Evolutionary conservation across 176 grass and related monocot species (phyloP).

Genomic region (Elaeis guineensis): DNA sequence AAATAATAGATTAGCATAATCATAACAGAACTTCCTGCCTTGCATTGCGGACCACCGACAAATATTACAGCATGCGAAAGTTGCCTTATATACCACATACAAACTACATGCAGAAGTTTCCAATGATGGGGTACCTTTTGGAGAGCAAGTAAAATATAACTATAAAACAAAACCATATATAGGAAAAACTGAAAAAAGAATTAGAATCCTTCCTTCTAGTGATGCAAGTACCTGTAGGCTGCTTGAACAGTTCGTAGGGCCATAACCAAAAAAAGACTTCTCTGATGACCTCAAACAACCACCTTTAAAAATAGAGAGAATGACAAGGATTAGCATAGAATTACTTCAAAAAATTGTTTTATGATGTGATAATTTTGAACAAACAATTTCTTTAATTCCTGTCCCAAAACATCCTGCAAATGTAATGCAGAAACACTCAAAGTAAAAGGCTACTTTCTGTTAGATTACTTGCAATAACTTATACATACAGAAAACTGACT

Average conservation of each 20-base stretch:
- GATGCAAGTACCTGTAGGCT: not conserved
- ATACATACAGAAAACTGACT: no score
- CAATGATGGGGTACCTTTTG: not conserved
- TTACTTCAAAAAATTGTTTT: no score
- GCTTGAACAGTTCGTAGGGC: not conserved
- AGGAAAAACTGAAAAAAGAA: not conserved
- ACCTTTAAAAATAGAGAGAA: not conserved
- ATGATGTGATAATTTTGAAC: not conserved
- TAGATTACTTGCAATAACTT: no score
- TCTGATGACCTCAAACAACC: not conserved
- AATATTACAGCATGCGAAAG: no score
- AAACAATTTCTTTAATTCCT: not conserved
- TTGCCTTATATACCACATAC: no score
- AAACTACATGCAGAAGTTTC: not conserved
- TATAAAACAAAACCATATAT: not conserved
- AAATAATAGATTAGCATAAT: no score
- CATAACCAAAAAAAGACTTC: not conserved
- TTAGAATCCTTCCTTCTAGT: not conserved
- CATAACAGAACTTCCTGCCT: no score
- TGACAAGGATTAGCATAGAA: not conserved
- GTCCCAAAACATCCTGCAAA: no score
- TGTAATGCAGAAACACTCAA: no score
- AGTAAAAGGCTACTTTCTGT: no score
- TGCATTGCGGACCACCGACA: no score
- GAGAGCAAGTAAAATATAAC: not conserved